Conservation (phyloP, 1,284 basidiomycete genomes). For the Meripilus lineatus region DNA sequence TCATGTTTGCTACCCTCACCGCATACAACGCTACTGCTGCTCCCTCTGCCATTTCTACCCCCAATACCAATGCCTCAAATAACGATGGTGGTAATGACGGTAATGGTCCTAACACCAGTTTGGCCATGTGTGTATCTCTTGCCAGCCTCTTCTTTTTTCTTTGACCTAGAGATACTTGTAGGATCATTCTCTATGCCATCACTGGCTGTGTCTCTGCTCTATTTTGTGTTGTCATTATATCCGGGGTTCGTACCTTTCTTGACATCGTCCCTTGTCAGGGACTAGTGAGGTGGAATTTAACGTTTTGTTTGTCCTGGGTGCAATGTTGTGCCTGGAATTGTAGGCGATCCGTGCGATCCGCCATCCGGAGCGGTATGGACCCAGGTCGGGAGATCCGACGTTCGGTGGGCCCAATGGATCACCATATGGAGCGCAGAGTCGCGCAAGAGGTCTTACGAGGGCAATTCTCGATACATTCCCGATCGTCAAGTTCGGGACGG, state of each 20-base stretch:
- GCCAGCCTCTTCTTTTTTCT: conserved; percentile 6
- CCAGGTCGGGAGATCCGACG: conserved; percentile 45
- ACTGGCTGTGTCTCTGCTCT: conserved; percentile 81
- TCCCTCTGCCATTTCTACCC: conserved; percentile 13
- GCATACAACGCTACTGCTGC: conserved; percentile 57
- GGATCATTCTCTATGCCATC: conserved; percentile 85
- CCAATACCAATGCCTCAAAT: conserved; percentile 16
- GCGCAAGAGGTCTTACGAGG: conserved; percentile 76
- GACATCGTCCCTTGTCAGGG: background rate
- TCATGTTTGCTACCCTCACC: conserved; percentile 64
- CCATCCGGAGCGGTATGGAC: conserved; percentile 89
- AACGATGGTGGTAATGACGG: conserved; percentile 8
- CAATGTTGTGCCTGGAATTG: too few relatives aligned
- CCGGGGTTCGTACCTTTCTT: conserved; percentile 68
- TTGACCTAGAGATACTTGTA: conserved; percentile 21
- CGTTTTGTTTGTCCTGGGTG: conserved; percentile 3
- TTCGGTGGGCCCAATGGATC: conserved; percentile 28
- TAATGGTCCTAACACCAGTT: conserved; percentile 46
- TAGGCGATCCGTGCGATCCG: conserved; percentile 78
- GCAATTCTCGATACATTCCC: conserved; percentile 95
- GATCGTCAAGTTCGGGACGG: conserved; percentile 73
- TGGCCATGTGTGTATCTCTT: conserved; percentile 59
- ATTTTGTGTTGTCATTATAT: conserved; percentile 77
- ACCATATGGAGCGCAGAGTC: conserved; percentile 50
- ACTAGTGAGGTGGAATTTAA: too few relatives aligned